Base-by-base conservation (phyloP, 2,329 filamentous ascomycete genomes). In the Fusarium sp. region DNA sequence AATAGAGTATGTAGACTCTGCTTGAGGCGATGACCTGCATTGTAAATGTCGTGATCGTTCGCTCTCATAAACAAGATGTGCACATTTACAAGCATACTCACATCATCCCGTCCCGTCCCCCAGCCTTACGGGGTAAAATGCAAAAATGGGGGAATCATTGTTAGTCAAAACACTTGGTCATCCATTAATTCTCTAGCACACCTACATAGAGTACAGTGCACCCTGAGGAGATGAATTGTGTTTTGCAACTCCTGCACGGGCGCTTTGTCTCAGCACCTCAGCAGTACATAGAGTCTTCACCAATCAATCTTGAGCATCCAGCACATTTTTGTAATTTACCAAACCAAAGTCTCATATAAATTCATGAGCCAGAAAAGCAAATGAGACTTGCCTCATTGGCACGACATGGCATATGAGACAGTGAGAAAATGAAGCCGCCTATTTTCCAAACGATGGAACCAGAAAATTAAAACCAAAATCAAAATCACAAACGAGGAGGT, bases 141-240 rank as follows among this genome's bases (percentile, higher is more conserved):
- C 22, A 15, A 41, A 39, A 20, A 41, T 44, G 29, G 36, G 29
- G 33, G 35, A 31, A n/a, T 44, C 47, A 36, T 31, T 41, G 39
- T 68, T 63, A 68, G 65, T 68, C 49, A 68, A 68, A 44, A 36
- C 56, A 50, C 35, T 68, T 68, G 64, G 64, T 68, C 65, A 68
- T 68, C 44, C 64, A 56, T 63, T 27, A 27, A 27, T 27, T 27
- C 44, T 59, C 27, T 17, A 39, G 61, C 63, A 50, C 33, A 35
- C n/a, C 38, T 33, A 27, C 22, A 5, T 25, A 36, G 22, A 52
- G 29, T 42, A 42, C 46, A 49, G 29, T 22, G 46, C 46, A 49
- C 15, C 22, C 31, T 49, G n/a, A 22, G 29, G 46, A 45, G 33
- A 29, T 33, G 12, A 17, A 35, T 46, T 46, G 27, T 49, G 27